A percentile compares a stretch with the other conserved stretches of the same genome.
These are phyloP conservation scores for fission yeast (Schizosaccharomyces pombe) DNA, from an alignment of 805 yeast genomes.

Conservation along the genomic window DNA sequence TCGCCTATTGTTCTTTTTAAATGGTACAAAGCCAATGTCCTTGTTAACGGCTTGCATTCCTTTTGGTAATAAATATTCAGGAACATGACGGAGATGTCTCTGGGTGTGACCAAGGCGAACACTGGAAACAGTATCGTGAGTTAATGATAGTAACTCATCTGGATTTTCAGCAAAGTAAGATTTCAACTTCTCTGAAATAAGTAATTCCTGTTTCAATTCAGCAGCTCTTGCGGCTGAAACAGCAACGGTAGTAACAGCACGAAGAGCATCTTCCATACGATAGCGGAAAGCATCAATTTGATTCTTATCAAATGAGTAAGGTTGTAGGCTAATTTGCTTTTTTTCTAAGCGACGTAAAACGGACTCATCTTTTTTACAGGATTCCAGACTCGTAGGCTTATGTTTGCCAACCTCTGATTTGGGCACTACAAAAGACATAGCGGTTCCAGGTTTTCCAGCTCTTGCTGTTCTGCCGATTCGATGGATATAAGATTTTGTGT, in stretches of 20 bases:
- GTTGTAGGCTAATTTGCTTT: conserved; percentile 47
- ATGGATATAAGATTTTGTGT: conserved; percentile 75
- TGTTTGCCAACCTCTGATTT: conserved; percentile 70
- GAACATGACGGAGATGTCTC: conserved; percentile 71
- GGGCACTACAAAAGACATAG: conserved; percentile 77
- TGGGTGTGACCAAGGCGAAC: conserved; percentile 64
- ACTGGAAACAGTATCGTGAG: conserved; percentile 58
- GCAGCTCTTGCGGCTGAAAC: conserved; percentile 80
- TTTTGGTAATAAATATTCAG: conserved; percentile 72
- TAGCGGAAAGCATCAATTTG: conserved; percentile 92
- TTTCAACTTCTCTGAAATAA: conserved; percentile 72
- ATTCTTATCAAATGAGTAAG: conserved; percentile 72
- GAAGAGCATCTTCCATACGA: conserved; percentile 88
- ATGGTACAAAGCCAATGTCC: not conserved
- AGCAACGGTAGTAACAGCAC: conserved; percentile 75
- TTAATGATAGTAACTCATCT: conserved; percentile 63
- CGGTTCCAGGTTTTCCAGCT: conserved; percentile 88
- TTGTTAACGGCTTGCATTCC: not conserved
- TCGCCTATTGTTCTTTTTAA: not conserved
- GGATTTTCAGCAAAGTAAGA: conserved; percentile 95
- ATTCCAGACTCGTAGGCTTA: conserved; percentile 45
- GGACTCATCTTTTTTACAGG: conserved; percentile 69
- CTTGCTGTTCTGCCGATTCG: conserved; percentile 94
- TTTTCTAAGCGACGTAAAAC: conserved; percentile 50
- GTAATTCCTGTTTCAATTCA: conserved; percentile 67